A percentile compares a stretch with the other conserved stretches of the same genome.
Evolutionary conservation across 139 green algal species (phyloP).

Genomic region (Dunaliella primolecta): DNA sequence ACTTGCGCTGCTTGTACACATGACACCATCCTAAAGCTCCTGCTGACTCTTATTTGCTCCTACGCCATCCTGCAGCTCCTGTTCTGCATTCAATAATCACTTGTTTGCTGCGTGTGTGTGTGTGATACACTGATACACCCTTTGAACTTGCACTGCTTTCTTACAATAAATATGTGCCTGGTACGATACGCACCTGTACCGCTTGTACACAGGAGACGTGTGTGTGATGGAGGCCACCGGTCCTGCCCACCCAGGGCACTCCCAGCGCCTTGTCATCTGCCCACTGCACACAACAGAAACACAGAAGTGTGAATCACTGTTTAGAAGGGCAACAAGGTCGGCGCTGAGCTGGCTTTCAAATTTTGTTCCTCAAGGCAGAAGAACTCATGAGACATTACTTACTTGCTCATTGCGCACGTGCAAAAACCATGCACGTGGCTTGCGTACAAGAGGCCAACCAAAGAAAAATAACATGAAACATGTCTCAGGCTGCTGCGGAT

Average conservation of each 20-base stretch:
- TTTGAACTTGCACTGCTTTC: too few relatives aligned
- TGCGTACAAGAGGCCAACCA: too few relatives aligned
- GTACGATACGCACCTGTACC: constrained; percentile 1
- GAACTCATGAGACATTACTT: neutral
- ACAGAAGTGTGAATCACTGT: constrained; percentile 25
- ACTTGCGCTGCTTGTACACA: too few relatives aligned
- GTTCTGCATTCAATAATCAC: neutral
- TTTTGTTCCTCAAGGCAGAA: neutral
- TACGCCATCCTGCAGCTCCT: neutral
- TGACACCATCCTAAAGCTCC: too few relatives aligned
- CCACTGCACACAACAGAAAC: constrained; percentile 17
- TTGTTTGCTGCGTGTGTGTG: neutral
- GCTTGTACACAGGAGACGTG: constrained; percentile 14
- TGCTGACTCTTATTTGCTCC: too few relatives aligned
- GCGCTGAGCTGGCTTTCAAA: neutral
- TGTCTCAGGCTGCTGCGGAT: too few relatives aligned
- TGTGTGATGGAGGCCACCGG: constrained; percentile 31
- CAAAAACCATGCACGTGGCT: too few relatives aligned
- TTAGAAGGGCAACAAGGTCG: neutral
- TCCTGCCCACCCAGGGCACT: constrained; percentile 40
- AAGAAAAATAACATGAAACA: too few relatives aligned
- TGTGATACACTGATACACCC: neutral
- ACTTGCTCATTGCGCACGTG: neutral
- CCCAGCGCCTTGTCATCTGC: constrained; percentile 42
- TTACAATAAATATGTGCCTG: too few relatives aligned